Base-by-base conservation (phyloP, 2,329 filamentous ascomycete genomes). In the Pyrenophora teres region DNA sequence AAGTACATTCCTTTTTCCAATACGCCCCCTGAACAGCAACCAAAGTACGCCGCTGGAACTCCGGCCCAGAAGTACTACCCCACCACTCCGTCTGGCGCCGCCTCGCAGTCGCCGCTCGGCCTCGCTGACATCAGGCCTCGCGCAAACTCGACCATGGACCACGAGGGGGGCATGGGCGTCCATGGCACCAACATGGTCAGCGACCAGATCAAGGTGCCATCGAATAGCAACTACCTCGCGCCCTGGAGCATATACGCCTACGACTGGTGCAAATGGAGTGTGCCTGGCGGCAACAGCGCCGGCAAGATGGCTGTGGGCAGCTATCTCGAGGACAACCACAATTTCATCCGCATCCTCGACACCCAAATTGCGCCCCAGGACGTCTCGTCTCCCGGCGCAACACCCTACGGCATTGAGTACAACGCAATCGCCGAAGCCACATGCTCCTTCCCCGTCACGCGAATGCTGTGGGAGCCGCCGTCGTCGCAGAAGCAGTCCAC, bases 181-280 rank as follows among this genome's bases (percentile, higher is more conserved):
- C 78, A 81, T 2, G 78, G 78, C 38, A 58, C 58, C 37, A 73
- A 75, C 74, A 80, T 74, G 60, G 81, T 83, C 44, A 88, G 88
- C 69, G 89, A 92, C 67, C 80, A 85, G 44, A 83, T 85, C 57
- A 83, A 84, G 69, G 72, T 84, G 56, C 87, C 70, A 74, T 89
- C 70, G 5, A 95, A 93, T 58, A 96, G 91, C 80, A 97, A 93
- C 72, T 96, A 97, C 70, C 78, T 96, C 57, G 92, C 93, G 4
- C 92, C 93, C 0, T 99, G 94, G 91, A 88, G 92, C 12, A 87
- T 96, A 48, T 99, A 97, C 73, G 93, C 94, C 10, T 93, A 96
- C 67, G 94, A 99, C 77, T 99, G 94, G 94, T 99, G 94, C 79
- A 99, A 99, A 76, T 99, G 94, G 93, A 86, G 89, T 13, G 87